Base-by-base conservation (phyloP, 768 basidiomycete genomes). In the Pisolithus microcarpus region DNA sequence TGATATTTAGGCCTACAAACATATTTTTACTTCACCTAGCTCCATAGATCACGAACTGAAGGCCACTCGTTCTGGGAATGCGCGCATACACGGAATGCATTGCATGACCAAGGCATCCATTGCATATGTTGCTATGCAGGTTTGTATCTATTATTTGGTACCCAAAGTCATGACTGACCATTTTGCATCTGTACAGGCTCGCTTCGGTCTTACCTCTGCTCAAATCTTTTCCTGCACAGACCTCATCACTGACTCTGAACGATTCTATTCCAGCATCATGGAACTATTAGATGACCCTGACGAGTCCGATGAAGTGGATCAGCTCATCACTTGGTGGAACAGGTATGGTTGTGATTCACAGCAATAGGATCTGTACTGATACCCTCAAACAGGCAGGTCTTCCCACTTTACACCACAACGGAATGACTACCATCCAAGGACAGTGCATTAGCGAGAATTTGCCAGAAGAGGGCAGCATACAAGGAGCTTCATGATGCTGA, bases 201-300 rank as follows among this genome's bases (percentile, higher is more conserved):
- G 51, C 18, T 64, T 64, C 43, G 48, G 60, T 2, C 43, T 62
- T 4, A 49, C 46, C 5, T 60, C 57, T 7, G 54, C 55, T 1
- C 42, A 52, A 8, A 48, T 54, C 0, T 63, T 63, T 39, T 60
- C 50, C 5, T 18, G 46, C 15, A 58, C 60, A 3, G 63, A 63
- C 40, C 52, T 38, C 1, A 39, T 58, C 3, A 61, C 58, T 0
- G 57, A 65, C 48, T 63, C 62, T 2, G 59, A 65, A 46, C 31
- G 45, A 8, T 63, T 65, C 50, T 64, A 62, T 43, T 51, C 48
- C 13, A 51, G 51, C 18, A 46, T 65, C 16, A 30, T 61, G 7
- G 57, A 56, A 15, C 39, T 63, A 1, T 49, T 64, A 3, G 48
- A 64, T 24, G 59, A 64, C 45, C 51, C 48, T 2, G 55, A 61